phyloP scores from a whole-genome alignment of 163 green algal genomes.

The Scenedesmus sp. region DNA sequence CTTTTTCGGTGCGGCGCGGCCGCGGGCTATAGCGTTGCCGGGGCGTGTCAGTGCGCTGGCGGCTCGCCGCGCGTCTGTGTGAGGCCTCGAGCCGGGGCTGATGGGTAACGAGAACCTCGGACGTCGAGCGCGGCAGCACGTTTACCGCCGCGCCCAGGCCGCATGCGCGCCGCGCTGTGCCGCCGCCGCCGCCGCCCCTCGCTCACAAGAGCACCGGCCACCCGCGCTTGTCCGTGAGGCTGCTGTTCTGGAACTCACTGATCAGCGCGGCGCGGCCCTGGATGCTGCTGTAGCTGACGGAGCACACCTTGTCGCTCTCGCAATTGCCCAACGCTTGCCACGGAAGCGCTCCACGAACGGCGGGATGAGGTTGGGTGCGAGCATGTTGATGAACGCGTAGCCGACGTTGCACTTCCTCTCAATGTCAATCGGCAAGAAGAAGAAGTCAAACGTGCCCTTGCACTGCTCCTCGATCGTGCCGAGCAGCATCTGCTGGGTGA shows the following conservation, averaged over 20 bases:
- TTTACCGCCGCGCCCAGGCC: too few relatives aligned
- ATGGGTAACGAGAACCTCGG: too few relatives aligned
- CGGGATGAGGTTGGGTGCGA: slow-evolving; percentile 81
- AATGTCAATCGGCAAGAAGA: slow-evolving; percentile 99
- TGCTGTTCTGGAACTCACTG: slow-evolving; percentile 97
- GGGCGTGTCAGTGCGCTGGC: too few relatives aligned
- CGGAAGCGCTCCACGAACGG: slow-evolving; percentile 89
- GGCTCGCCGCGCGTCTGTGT: too few relatives aligned
- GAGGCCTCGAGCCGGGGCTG: too few relatives aligned
- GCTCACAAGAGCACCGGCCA: slow-evolving; percentile 84
- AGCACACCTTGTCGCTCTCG: slow-evolving; percentile 96
- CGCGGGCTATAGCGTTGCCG: too few relatives aligned
- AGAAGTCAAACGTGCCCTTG: slow-evolving; percentile 97
- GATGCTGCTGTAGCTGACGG: slow-evolving; percentile 96
- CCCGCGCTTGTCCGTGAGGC: slow-evolving; percentile 98
- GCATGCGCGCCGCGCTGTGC: too few relatives aligned
- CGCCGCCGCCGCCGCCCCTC: too few relatives aligned
- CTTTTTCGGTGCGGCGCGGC: too few relatives aligned
- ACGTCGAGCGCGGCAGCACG: too few relatives aligned
- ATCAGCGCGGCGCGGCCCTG: slow-evolving; percentile 92
- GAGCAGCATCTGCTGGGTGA: slow-evolving; percentile 99
- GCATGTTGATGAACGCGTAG: slow-evolving; percentile 99
- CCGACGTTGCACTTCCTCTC: slow-evolving; percentile 99
- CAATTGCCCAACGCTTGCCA: slow-evolving; percentile 95
- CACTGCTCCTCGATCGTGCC: slow-evolving; percentile 87